Conservation (phyloP, 768 basidiomycete species). For the Chalciporus sphaerocephalus region DNA sequence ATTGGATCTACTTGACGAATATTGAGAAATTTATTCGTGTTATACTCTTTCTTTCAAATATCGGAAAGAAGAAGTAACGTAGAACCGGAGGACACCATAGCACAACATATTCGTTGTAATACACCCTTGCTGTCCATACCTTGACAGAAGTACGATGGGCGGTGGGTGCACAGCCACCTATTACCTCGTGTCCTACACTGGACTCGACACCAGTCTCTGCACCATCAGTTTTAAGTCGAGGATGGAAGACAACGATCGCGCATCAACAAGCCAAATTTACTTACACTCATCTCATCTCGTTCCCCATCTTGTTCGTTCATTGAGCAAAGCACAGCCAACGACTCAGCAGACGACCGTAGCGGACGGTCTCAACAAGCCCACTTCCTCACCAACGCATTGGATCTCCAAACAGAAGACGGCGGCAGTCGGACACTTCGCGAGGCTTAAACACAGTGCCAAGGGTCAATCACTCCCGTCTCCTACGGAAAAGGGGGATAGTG, state of each 20-base stretch:
- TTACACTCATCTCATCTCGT: background rate
- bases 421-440: conserved; percentile 14
- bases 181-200: too few relatives aligned
- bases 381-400: conserved; percentile 4
- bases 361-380: conserved; percentile 4
- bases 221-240: too few relatives aligned
- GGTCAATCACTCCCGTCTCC: conserved; percentile 15
- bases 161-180: conserved; percentile 23
- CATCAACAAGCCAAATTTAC: background rate
- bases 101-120: background rate
- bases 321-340: conserved; percentile 18
- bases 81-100: background rate
- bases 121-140: too few relatives aligned
- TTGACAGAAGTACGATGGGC: too few relatives aligned
- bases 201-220: too few relatives aligned
- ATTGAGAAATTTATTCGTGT: background rate
- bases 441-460: conserved; percentile 13
- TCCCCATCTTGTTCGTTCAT: conserved; percentile 16
- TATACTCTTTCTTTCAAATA: background rate
- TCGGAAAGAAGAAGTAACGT: background rate
- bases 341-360: conserved; percentile 10
- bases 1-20: conserved; percentile 40
- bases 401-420: conserved; percentile 17
- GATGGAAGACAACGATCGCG: conserved; percentile 7
- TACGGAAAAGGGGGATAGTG: conserved; percentile 2